phyloP scores from a whole-genome alignment of 345 rosid genomes.

The Euphorbia tirucalli region DNA sequence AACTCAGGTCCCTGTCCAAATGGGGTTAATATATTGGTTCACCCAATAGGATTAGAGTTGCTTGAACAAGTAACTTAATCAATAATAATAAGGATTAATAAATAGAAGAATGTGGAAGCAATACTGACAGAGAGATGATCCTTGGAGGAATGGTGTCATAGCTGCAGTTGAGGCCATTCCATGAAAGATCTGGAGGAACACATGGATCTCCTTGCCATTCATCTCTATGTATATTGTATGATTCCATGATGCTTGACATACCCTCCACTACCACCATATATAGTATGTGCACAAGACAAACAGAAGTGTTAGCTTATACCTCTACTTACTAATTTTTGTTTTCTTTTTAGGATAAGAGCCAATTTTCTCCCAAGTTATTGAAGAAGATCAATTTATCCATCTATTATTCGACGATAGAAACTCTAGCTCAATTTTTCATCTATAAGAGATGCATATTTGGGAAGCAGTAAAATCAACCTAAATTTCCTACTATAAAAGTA shows the following conservation, averaged over 20 bases:
- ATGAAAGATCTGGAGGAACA: constrained; percentile 7
- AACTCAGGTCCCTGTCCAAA: constrained; percentile 10
- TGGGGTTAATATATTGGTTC: neutral
- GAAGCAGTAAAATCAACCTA: too few relatives aligned
- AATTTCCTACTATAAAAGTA: too few relatives aligned
- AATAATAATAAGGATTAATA: too few relatives aligned
- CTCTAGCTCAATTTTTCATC: too few relatives aligned
- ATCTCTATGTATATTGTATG: constrained; percentile 9
- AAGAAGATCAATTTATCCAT: too few relatives aligned
- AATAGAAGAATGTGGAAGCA: neutral
- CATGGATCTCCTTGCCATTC: constrained; percentile 42
- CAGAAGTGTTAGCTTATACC: neutral
- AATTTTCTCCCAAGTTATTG: too few relatives aligned
- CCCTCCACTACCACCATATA: constrained; percentile 16
- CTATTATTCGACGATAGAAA: too few relatives aligned
- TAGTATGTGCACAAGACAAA: too few relatives aligned
- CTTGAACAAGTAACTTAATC: too few relatives aligned
- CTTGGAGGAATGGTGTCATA: constrained; percentile 16
- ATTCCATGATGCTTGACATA: constrained; percentile 11
- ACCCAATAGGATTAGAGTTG: neutral
- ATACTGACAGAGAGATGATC: constrained; percentile 37
- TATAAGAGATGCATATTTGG: too few relatives aligned
- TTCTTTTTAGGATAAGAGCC: too few relatives aligned
- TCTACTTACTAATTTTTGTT: too few relatives aligned
- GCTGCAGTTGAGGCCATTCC: constrained; percentile 31